A percentile compares a stretch with the other conserved stretches of the same genome.
Evolutionary conservation across 768 basidiomycete genomes (phyloP).

Genomic region (Hypholoma sublateritium): DNA sequence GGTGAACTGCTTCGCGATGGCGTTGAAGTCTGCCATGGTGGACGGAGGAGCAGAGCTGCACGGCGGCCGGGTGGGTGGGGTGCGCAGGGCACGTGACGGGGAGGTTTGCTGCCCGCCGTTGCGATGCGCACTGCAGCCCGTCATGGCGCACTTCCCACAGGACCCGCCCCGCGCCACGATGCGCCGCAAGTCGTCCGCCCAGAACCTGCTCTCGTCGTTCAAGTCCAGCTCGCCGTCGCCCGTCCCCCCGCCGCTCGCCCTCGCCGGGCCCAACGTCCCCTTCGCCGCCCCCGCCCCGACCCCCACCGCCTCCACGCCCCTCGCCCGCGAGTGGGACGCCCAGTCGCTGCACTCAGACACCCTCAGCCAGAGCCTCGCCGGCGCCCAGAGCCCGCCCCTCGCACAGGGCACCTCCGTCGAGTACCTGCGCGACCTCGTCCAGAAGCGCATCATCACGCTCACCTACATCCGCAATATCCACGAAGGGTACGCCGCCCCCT

Average conservation of each 20-base stretch:
- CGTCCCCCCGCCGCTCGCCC: conserved; percentile 25
- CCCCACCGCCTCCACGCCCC: conserved; percentile 39
- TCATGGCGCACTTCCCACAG: too few species aligned
- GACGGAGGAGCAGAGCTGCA: conserved; percentile 14
- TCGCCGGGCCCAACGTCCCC: conserved; percentile 35
- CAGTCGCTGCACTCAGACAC: conserved; percentile 62
- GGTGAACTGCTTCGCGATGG: conserved; percentile 77
- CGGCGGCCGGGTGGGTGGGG: conserved; percentile 13
- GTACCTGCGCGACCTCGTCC: conserved; percentile 74
- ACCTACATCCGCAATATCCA: conserved; percentile 85
- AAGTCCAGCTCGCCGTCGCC: conserved; percentile 37
- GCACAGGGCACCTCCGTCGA: conserved; percentile 74
- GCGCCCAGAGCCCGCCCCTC: conserved; percentile 44
- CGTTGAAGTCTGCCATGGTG: conserved; percentile 71
- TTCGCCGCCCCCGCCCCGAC: conserved; percentile 38
- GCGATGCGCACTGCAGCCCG: conserved; percentile 12
- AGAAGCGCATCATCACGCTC: conserved; percentile 82
- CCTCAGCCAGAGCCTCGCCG: conserved; percentile 30
- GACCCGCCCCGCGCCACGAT: conserved; percentile 54
- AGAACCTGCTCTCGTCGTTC: conserved; percentile 80
- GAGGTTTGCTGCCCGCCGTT: too few species aligned
- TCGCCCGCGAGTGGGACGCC: conserved; percentile 67
- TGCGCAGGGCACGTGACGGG: conserved; percentile 9
- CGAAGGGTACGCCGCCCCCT: conserved; percentile 64
- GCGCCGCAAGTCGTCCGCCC: conserved; percentile 85